Evolutionary conservation across 2,329 filamentous ascomycete species (phyloP).

Genomic region (Claviceps pusilla): DNA sequence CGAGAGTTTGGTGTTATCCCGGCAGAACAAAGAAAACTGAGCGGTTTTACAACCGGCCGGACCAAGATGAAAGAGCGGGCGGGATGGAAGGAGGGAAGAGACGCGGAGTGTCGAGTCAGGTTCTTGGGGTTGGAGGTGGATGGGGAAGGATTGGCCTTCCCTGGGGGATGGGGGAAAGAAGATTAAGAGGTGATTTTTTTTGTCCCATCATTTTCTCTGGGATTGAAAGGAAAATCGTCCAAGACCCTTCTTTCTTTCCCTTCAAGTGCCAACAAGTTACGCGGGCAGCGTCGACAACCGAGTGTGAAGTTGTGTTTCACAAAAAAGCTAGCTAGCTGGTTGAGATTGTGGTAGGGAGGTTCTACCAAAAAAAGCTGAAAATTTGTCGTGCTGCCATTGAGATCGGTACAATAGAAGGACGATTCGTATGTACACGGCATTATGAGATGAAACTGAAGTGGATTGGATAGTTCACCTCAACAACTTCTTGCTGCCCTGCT

Average conservation of each 20-base stretch:
- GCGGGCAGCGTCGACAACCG: background rate
- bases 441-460: background rate
- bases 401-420: background rate
- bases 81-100: background rate
- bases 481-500: background rate
- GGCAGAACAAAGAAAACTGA: background rate
- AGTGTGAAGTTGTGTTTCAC: background rate
- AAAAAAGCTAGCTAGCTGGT: background rate
- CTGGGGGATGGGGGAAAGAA: background rate
- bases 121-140: conserved; percentile 37
- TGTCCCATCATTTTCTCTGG: background rate
- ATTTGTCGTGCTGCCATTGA: background rate
- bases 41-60: background rate
- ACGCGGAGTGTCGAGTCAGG: conserved; percentile 35
- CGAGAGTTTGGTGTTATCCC: background rate
- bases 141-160: background rate
- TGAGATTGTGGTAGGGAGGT: background rate
- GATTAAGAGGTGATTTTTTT: background rate
- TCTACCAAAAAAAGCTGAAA: background rate
- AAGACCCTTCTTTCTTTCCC: background rate
- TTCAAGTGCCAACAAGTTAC: background rate
- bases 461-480: background rate
- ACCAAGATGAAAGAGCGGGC: background rate
- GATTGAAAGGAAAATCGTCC: background rate
- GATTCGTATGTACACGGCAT: background rate